Conservation (phyloP, 805 yeast species). For the Kregervanrija fluxuum region DNA sequence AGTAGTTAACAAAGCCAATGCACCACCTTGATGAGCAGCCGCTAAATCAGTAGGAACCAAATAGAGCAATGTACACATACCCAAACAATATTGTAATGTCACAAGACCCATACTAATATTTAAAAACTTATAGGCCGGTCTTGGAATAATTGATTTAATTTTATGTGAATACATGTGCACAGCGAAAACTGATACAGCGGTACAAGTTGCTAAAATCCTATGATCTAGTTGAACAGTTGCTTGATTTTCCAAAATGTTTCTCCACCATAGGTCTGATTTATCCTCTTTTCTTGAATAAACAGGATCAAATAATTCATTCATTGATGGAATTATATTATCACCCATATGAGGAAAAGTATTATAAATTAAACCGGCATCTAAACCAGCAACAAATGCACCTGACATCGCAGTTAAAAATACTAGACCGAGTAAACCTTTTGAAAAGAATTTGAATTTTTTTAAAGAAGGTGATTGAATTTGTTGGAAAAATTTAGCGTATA, state of each 20-base stretch:
- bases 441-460: constrained; percentile 46
- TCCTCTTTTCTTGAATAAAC: constrained; percentile 62
- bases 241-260: constrained; percentile 91
- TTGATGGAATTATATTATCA: constrained; percentile 65
- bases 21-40: constrained; percentile 96
- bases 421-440: constrained; percentile 52
- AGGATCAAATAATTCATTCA: constrained; percentile 71
- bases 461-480: constrained; percentile 57
- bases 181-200: constrained; percentile 65
- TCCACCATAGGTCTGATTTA: constrained; percentile 75
- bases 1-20: constrained; percentile 77
- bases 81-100: constrained; percentile 74
- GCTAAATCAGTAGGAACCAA: constrained; percentile 91
- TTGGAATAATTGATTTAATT: constrained; percentile 51
- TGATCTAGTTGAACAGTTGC: constrained; percentile 91
- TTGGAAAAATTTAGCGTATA: constrained; percentile 46
- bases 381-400: constrained; percentile 97
- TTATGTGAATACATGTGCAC: constrained; percentile 62
- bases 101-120: constrained; percentile 78
- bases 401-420: constrained; percentile 91
- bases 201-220: constrained; percentile 73
- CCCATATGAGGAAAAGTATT: constrained; percentile 98
- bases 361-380: constrained; percentile 95
- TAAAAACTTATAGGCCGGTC: constrained; percentile 45
- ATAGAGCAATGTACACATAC: constrained; percentile 78